Conservation (phyloP, 2,329 filamentous ascomycete species). For the Mariannaea elegans region DNA sequence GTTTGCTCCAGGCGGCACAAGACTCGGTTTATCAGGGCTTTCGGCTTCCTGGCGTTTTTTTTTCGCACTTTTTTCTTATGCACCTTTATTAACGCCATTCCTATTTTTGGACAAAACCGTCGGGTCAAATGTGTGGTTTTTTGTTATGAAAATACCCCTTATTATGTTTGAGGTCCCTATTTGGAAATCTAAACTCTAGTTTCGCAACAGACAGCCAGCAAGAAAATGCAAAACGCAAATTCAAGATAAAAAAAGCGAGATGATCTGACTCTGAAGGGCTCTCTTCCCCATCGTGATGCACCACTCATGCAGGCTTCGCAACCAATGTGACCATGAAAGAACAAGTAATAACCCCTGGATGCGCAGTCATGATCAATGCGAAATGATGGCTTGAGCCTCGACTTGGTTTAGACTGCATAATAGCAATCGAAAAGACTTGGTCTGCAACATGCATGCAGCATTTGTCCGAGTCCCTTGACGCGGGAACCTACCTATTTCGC, state of each 20-base stretch:
- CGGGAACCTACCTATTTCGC: not conserved
- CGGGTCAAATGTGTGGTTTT: conserved; percentile 30
- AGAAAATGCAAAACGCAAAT: not conserved
- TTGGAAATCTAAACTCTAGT: conserved; percentile 26
- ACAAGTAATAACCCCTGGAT: not conserved
- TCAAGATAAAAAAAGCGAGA: conserved; percentile 10
- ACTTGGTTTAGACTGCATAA: conserved; percentile 2
- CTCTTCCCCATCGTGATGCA: conserved; percentile 16
- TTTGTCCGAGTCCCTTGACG: not conserved
- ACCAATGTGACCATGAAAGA: not conserved
- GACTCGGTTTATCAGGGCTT: conserved; percentile 9
- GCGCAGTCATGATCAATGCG: not conserved
- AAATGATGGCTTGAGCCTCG: conserved; percentile 3
- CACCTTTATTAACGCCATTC: not conserved
- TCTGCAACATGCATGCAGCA: conserved; percentile 3
- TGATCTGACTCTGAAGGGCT: conserved; percentile 17
- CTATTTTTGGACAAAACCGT: conserved; percentile 5
- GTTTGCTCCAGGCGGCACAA: conserved; percentile 2
- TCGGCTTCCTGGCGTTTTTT: conserved; percentile 5
- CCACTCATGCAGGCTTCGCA: conserved; percentile 1
- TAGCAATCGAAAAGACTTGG: not conserved
- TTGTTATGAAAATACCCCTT: conserved; percentile 36
- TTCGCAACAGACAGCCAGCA: conserved; percentile 17
- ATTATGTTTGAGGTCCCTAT: conserved; percentile 19
- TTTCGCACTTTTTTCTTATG: conserved; percentile 7